phyloP scores from a whole-genome alignment of 2,329 filamentous ascomycete species.

The Reticulascus tulasneorum region DNA sequence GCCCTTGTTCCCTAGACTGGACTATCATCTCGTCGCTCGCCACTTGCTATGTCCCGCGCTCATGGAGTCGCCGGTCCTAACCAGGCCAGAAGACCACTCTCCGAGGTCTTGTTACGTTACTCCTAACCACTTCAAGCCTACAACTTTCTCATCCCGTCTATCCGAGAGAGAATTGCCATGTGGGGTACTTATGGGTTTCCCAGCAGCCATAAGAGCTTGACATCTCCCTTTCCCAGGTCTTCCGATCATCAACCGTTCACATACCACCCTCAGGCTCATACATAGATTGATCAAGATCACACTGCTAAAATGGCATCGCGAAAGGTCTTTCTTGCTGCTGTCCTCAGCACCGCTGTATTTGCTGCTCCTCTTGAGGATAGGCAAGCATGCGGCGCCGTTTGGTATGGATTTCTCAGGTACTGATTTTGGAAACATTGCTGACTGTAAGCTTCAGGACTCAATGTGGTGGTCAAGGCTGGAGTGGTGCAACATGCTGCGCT shows the following conservation, averaged over 20 bases:
- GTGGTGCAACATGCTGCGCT: constrained; percentile 40
- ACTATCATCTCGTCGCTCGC: too few relatives aligned
- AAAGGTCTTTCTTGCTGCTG: constrained; percentile 9
- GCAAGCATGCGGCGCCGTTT: constrained; percentile 29
- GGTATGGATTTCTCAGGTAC: constrained; percentile 20
- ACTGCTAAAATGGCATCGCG: constrained; percentile 11
- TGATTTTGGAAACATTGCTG: not conserved
- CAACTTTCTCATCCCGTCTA: constrained; percentile 5
- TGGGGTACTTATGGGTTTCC: not conserved
- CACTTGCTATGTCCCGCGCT: too few relatives aligned
- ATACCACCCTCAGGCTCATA: not conserved
- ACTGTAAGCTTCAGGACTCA: constrained; percentile 24
- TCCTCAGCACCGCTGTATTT: constrained; percentile 23
- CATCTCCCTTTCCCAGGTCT: not conserved
- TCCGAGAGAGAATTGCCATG: constrained; percentile 8
- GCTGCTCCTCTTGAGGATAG: constrained; percentile 39
- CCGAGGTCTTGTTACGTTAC: too few relatives aligned
- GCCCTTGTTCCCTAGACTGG: too few relatives aligned
- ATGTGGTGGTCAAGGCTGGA: constrained; percentile 42
- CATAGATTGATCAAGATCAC: not conserved
- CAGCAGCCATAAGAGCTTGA: constrained; percentile 7
- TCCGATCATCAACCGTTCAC: not conserved
- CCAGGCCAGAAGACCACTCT: too few relatives aligned
- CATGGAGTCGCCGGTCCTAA: too few relatives aligned
- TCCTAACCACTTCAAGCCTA: not conserved